Evolutionary conservation across 2,329 filamentous ascomycete genomes (phyloP).

Genomic region (Ramularia collo-cygni): DNA sequence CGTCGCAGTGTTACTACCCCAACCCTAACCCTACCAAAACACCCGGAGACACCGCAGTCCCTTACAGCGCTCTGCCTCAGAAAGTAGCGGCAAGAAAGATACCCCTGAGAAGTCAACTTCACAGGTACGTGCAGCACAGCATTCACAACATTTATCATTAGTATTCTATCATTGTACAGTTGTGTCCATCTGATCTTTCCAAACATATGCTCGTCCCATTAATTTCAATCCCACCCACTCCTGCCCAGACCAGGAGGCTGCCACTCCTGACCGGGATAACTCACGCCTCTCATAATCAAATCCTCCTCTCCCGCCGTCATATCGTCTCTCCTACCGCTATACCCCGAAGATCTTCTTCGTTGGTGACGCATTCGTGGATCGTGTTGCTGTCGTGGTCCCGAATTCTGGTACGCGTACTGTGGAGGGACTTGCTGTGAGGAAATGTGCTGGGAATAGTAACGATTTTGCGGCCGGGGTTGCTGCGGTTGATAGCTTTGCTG

Average conservation of each 20-base stretch:
- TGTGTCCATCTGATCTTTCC: no score
- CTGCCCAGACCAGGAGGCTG: constrained; percentile 36
- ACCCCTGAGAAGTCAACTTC: no score
- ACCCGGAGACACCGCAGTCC: no score
- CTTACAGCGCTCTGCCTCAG: no score
- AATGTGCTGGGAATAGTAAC: constrained; percentile 1
- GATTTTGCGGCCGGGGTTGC: background rate
- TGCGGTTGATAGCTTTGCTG: background rate
- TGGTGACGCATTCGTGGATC: constrained; percentile 1
- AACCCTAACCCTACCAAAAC: no score
- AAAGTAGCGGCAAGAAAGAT: no score
- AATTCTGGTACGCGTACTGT: background rate
- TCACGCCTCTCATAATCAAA: constrained; percentile 55
- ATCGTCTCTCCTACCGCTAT: constrained; percentile 23
- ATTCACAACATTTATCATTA: no score
- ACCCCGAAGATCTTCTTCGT: constrained; percentile 16
- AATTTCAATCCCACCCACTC: background rate
- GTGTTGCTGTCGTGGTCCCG: constrained; percentile 1
- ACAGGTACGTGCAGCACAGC: no score
- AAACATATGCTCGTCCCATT: no score
- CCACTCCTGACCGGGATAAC: constrained; percentile 67
- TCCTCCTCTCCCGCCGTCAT: constrained; percentile 22
- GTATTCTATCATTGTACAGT: no score
- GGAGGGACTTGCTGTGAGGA: constrained; percentile 3
- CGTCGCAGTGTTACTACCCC: no score